Evolutionary conservation across 257 asterid genomes (phyloP), one percentile per base, ranked within the genome.

Genomic region (Ligustrum vulgare): DNA sequence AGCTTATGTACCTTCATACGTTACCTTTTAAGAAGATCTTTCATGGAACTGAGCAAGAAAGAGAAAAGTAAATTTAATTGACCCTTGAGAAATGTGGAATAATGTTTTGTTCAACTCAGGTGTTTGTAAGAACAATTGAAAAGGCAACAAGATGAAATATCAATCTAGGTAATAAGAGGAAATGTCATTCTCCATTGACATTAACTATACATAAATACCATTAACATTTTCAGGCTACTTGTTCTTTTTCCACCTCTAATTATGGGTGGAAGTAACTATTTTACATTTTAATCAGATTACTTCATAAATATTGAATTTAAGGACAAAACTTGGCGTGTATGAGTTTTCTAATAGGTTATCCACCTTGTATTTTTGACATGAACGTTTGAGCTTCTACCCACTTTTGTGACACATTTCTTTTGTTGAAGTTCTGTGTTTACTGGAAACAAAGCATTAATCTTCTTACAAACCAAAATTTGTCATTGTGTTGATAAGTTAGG

Each of bases 401-500:
- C 31, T 70, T 72, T 56, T 75, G 63, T 11, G 54, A 47, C 74
- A 25, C 18, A n/a, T 62, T 16, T 71, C 41, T 43, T 47, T 73
- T 43, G 28, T 78, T 67, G 51, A 58, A 41, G 65, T 18, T 37
- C 20, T 39, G 5, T n/a, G 15, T 28, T 28, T 37, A 36, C 68
- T 65, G 33, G 79, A 54, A 78, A 2, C 23, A 72, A 6, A 28
- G 23, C 56, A 65, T 39, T 69, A 34, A 51, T 72, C 37, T 69
- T 64, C 15, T 67, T 6, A 51, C 25, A 11, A 20, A 67, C 11
- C n/a, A 31, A 25, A 25, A 2, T 67, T 72, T 41, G 13, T 68
- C 31, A 16, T 11, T 58, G 45, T 8, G 47, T 37, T 76, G 60
- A 49, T 68, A 56, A 70, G 63, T 43, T 67, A 95, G 99, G 99